phyloP scores from a whole-genome alignment of 2,329 filamentous ascomycete species.

The Phaeosphaeria sp. region DNA sequence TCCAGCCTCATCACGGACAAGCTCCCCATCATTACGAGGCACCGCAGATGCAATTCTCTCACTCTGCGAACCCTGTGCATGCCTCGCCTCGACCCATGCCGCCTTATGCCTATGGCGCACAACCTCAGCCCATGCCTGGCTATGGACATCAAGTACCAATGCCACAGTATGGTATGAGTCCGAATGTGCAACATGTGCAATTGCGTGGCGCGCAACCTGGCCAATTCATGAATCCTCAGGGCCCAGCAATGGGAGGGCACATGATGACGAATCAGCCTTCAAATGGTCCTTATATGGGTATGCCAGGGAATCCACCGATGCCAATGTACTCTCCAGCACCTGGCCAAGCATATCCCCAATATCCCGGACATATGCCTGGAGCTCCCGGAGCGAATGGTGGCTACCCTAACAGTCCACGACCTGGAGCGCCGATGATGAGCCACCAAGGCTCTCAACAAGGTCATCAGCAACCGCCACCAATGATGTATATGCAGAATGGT shows the following conservation, averaged over 20 bases:
- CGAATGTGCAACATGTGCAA: constrained; percentile 72
- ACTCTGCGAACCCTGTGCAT: constrained; percentile 78
- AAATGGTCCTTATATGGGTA: constrained; percentile 72
- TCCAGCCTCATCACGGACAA: constrained; percentile 73
- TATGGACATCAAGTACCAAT: constrained; percentile 64
- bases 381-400: constrained; percentile 75
- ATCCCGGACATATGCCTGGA: constrained; percentile 54
- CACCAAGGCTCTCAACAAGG: constrained; percentile 94
- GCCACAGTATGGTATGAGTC: constrained; percentile 73
- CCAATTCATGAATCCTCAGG: constrained; percentile 76
- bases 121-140: constrained; percentile 60
- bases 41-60: constrained; percentile 86
- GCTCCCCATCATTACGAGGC: constrained; percentile 78
- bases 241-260: constrained; percentile 70
- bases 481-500: constrained; percentile 78
- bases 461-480: constrained; percentile 60
- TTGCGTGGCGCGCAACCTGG: constrained; percentile 76
- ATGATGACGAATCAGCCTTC: constrained; percentile 84
- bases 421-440: constrained; percentile 87
- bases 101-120: constrained; percentile 72
- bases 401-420: constrained; percentile 81
- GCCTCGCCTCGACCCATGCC: constrained; percentile 81
- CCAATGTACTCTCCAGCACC: constrained; percentile 77
- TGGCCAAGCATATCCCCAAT: constrained; percentile 72
- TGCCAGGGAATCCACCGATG: constrained; percentile 75